Evolutionary conservation across 2,329 filamentous ascomycete genomes (phyloP), one percentile per base, ranked within the genome.

Genomic region (Furcasterigmium furcatum): DNA sequence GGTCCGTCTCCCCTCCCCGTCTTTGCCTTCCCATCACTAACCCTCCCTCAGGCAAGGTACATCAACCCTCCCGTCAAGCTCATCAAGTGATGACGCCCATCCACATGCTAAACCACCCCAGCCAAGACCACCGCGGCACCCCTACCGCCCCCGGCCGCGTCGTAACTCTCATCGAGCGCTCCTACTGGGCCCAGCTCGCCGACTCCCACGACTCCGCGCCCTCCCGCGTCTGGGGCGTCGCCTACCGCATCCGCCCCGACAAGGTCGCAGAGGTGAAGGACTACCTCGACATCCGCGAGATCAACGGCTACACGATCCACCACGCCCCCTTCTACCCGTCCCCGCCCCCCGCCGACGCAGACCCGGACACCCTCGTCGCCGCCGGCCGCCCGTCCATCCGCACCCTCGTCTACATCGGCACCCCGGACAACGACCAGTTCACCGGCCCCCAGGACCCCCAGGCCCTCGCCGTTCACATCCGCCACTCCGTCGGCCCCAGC

Each of bases 301-400:
- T 97, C 61, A 96, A 97, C 69, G 94, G 94, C 21, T 99, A 99
- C 68, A 88, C 85, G 44, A 95, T 96, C 54, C 91, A 96, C 67
- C 89, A 91, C 65, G 89, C 91, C 22, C 82, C 87, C 0, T 96
- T 97, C 64, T 75, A 91, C 57, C 83, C 85, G 7, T 74, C 79
- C 4, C n/a, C 16, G 24, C 4, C 39, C 25, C 8, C n/a, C 14
- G 7, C 38, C 51, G 51, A 43, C 43, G n/a, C 16, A 46, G 27
- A 40, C 47, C n/a, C n/a, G n/a, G n/a, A n/a, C n/a, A n/a, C n/a
- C n/a, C n/a, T n/a, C 19, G 44, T 55, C 14, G 55, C 57, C 16
- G 50, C 54, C 8, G 65, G 71, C 51, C 59, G 60, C 21, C 59
- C 62, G 13, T 55, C 66, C 18, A 76, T 82, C 56, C 66, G 62